Percentiles rank a stretch among this genome's conserved stretches.
These are phyloP conservation scores for Trichoderma afroharzianum DNA, from an alignment of 2,329 filamentous ascomycete genomes.

Conservation along the genomic window DNA sequence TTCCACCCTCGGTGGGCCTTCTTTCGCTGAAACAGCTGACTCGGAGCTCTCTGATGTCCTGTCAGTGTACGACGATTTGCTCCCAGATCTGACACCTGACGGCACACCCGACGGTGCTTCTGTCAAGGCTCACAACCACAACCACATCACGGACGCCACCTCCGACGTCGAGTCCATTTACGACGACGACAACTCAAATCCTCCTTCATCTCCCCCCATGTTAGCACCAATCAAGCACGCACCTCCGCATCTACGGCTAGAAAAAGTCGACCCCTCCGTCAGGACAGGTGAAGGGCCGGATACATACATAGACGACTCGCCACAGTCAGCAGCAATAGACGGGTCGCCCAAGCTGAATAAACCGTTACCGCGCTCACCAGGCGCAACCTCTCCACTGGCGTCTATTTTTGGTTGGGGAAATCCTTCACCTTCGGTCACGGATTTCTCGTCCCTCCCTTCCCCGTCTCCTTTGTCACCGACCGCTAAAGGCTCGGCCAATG, in stretches of 20 bases:
- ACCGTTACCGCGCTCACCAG: conserved; percentile 52
- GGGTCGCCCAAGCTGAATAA: conserved; percentile 47
- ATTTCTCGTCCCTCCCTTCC: conserved; percentile 53
- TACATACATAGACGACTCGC: conserved; percentile 27
- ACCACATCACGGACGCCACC: conserved; percentile 29
- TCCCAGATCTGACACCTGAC: conserved; percentile 33
- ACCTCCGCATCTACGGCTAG: conserved; percentile 52
- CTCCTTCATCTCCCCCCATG: conserved; percentile 43
- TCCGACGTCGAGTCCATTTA: conserved; percentile 23
- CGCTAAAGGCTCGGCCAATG: conserved; percentile 34
- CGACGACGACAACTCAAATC: conserved; percentile 36
- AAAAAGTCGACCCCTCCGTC: conserved; percentile 36
- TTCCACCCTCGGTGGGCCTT: conserved; percentile 5
- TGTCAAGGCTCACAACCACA: conserved; percentile 26
- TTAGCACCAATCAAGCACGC: conserved; percentile 44
- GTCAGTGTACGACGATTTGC: conserved; percentile 43
- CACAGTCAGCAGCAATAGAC: conserved; percentile 27
- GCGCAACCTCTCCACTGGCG: conserved; percentile 45
- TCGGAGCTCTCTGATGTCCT: conserved; percentile 40
- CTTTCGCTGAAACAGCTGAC: conserved; percentile 24
- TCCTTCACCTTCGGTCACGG: conserved; percentile 45
- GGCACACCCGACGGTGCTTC: conserved; percentile 26
- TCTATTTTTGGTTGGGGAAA: conserved; percentile 52
- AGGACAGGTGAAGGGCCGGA: conserved; percentile 26
- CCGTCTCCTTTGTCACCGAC: conserved; percentile 50